Conservation (phyloP, 139 green algal genomes). For the Chlorella sorokiniana region DNA sequence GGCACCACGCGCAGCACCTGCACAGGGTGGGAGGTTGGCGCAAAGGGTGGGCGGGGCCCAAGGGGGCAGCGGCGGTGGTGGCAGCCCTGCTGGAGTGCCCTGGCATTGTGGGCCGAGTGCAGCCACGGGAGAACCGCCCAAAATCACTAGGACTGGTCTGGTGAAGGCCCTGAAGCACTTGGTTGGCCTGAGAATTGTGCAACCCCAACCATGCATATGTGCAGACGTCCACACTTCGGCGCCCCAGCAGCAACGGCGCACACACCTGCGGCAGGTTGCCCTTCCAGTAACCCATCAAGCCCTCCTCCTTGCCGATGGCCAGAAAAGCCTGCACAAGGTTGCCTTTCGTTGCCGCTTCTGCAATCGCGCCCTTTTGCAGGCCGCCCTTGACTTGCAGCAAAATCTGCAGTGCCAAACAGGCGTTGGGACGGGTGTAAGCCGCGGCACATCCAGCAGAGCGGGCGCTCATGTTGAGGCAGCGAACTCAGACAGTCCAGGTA, state of each 20-base stretch:
- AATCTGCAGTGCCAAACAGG: conserved; percentile 46
- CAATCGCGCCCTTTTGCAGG: conserved; percentile 54
- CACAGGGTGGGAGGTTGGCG: neutral
- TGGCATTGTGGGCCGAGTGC: too few relatives aligned
- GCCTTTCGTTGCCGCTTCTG: conserved; percentile 54
- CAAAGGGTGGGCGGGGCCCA: too few relatives aligned
- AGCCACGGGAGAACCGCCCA: too few relatives aligned
- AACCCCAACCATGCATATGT: neutral
- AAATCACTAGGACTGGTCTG: too few relatives aligned
- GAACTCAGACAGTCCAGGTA: neutral
- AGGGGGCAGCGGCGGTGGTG: too few relatives aligned
- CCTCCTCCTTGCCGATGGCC: conserved; percentile 78
- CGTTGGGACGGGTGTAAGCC: neutral
- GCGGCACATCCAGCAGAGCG: too few relatives aligned
- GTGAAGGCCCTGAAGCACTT: too few relatives aligned
- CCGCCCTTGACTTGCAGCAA: conserved; percentile 68
- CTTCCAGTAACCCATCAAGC: conserved; percentile 84
- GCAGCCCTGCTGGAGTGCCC: too few relatives aligned
- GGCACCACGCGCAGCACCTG: conserved; percentile 79
- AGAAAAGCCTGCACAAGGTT: conserved; percentile 66
- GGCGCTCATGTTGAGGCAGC: too few relatives aligned
- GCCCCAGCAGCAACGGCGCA: neutral
- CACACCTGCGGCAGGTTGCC: conserved; percentile 77
- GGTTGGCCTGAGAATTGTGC: too few relatives aligned
- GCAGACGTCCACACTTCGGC: neutral